These are phyloP conservation scores for Stipa capillata DNA, from an alignment of 176 grass and related monocot species.

Conservation along the genomic window DNA sequence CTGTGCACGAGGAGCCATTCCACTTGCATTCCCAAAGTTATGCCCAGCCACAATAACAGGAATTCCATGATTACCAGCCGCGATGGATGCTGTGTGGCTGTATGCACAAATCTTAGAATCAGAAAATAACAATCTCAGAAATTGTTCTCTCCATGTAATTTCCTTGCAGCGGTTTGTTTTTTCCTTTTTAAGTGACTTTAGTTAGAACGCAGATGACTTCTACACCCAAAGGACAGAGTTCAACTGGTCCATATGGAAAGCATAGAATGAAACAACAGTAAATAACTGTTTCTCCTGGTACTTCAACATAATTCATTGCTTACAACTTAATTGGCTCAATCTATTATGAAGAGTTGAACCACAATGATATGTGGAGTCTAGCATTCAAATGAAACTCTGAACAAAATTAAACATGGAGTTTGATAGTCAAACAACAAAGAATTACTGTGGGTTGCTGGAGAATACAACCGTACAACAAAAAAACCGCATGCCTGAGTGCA, in stretches of 20 bases:
- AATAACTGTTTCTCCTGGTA: background rate
- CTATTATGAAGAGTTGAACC: background rate
- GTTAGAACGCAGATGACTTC: background rate
- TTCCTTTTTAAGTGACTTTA: background rate
- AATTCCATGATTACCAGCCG: constrained; percentile 91
- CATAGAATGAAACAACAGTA: background rate
- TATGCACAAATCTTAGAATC: constrained; percentile 19
- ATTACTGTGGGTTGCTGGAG: background rate
- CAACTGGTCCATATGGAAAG: background rate
- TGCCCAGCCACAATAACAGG: constrained; percentile 84
- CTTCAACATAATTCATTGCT: background rate
- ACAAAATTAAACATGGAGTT: background rate
- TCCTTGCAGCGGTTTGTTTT: background rate
- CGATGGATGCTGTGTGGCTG: constrained; percentile 95
- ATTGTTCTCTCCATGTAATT: background rate
- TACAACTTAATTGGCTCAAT: background rate
- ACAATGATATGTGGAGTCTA: background rate
- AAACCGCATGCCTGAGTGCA: background rate
- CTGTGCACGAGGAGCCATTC: constrained; percentile 99
- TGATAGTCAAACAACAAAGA: background rate
- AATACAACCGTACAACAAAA: background rate
- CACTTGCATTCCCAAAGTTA: constrained; percentile 93
- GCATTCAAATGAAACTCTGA: background rate
- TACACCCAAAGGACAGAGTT: background rate
- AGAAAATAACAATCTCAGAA: background rate